Evolutionary conservation across 108 stramenopile species (phyloP).

Genomic region (Skeletonema grethae): DNA sequence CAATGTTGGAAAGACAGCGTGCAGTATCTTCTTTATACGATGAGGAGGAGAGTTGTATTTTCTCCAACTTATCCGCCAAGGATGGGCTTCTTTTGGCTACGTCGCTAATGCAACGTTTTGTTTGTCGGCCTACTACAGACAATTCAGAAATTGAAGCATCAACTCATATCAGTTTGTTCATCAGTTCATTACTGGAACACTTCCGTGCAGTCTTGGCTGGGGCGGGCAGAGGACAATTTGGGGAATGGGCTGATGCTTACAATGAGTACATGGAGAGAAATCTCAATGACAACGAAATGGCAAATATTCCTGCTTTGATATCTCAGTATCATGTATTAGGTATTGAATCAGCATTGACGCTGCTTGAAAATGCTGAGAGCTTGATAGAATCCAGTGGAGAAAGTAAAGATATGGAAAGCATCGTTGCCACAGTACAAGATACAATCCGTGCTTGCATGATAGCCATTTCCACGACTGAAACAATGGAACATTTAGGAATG

Average conservation of each 20-base stretch:
- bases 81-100: conserved; percentile 34
- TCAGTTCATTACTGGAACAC: conserved; percentile 28
- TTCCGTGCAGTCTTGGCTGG: conserved; percentile 22
- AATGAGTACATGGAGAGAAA: conserved; percentile 32
- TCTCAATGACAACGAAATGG: conserved; percentile 30
- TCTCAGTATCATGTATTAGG: conserved; percentile 28
- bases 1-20: conserved; percentile 7
- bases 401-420: conserved; percentile 11
- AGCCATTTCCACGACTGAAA: conserved; percentile 26
- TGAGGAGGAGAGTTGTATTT: not conserved
- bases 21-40: conserved; percentile 17
- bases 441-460: conserved; percentile 20
- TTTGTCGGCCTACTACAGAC: conserved; percentile 10
- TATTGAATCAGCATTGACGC: conserved; percentile 25
- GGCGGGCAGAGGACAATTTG: conserved; percentile 17
- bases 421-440: conserved; percentile 16
- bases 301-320: conserved; percentile 21
- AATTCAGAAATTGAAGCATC: conserved; percentile 1
- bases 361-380: conserved; percentile 27
- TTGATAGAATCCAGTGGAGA: conserved; percentile 4
- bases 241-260: conserved; percentile 19
- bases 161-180: conserved; percentile 35
- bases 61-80: conserved; percentile 31
- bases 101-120: conserved; percentile 17
- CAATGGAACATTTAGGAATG: conserved; percentile 36